These are phyloP conservation scores for Suillus americanus DNA, from an alignment of 768 basidiomycete species.

Conservation along the genomic window DNA sequence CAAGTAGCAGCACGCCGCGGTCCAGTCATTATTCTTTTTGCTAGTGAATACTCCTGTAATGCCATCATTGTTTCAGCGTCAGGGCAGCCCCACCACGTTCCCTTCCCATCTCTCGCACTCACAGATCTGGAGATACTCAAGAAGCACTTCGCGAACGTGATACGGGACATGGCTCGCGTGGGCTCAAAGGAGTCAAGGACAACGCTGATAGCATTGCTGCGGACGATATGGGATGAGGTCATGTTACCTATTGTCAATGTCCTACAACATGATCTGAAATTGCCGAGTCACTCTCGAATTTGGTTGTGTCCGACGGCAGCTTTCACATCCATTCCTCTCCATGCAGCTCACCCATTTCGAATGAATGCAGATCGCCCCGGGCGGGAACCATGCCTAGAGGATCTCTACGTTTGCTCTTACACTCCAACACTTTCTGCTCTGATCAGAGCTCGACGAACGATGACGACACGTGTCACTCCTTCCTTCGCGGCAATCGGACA, in stretches of 20 bases:
- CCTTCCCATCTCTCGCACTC: not conserved
- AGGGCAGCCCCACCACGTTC: not conserved
- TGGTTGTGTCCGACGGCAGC: conserved; percentile 16
- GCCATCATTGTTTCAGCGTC: conserved; percentile 12
- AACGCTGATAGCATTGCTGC: not conserved
- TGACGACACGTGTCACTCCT: not conserved
- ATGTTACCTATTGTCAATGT: conserved; percentile 11
- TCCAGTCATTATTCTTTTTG: conserved; percentile 19
- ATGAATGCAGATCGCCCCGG: conserved; percentile 9
- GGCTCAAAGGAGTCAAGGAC: not conserved
- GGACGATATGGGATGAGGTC: not conserved
- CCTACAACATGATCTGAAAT: conserved; percentile 4
- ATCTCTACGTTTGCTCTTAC: conserved; percentile 25
- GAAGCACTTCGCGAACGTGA: not conserved
- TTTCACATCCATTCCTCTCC: conserved; percentile 16
- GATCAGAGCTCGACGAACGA: conserved; percentile 1
- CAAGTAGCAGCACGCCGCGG: conserved; percentile 14
- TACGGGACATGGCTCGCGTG: not conserved
- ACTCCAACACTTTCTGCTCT: conserved; percentile 22
- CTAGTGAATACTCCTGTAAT: conserved; percentile 13
- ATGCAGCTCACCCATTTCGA: conserved; percentile 17
- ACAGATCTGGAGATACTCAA: not conserved
- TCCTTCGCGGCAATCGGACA: conserved; percentile 7
- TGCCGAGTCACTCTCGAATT: conserved; percentile 8
- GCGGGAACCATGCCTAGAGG: conserved; percentile 6